Conservation (phyloP, 805 yeast genomes). For the Saturnispora quitensis region DNA sequence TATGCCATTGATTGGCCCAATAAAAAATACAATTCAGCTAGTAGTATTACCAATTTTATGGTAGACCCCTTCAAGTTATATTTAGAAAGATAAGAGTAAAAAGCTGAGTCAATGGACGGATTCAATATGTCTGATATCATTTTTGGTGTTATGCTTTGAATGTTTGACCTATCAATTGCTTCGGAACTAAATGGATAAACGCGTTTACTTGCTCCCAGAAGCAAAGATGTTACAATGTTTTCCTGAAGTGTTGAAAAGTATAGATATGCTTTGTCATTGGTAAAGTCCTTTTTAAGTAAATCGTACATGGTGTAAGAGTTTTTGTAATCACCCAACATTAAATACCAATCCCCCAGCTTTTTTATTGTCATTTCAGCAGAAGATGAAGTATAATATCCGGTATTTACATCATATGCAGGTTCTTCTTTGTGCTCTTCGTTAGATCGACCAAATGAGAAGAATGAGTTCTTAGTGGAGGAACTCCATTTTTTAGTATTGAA, state of each 20-base stretch:
- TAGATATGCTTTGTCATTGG: slow-evolving; percentile 70
- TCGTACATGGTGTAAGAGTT: slow-evolving; percentile 81
- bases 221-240: slow-evolving; percentile 66
- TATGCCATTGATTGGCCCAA: slow-evolving; percentile 29
- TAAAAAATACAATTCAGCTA: slow-evolving; percentile 57
- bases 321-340: slow-evolving; percentile 83
- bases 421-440: slow-evolving; percentile 2
- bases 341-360: slow-evolving; percentile 84
- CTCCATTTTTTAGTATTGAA: slow-evolving; percentile 52
- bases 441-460: slow-evolving; percentile 24
- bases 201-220: slow-evolving; percentile 47
- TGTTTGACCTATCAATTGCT: slow-evolving; percentile 17
- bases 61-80: slow-evolving; percentile 62
- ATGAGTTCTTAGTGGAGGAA: slow-evolving; percentile 25
- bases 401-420: slow-evolving; percentile 36
- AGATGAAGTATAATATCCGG: slow-evolving; percentile 50
- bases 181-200: slow-evolving; percentile 32
- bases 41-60: slow-evolving; percentile 53
- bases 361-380: slow-evolving; percentile 68
- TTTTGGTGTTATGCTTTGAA: slow-evolving; percentile 29
- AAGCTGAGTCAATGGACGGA: slow-evolving; percentile 60
- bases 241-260: slow-evolving; percentile 82
- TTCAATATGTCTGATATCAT: slow-evolving; percentile 45
- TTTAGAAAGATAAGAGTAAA: slow-evolving; percentile 68
- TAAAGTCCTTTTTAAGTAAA: slow-evolving; percentile 64